phyloP scores from a whole-genome alignment of 2,329 filamentous ascomycete genomes.

The Dryadomyces quercivorus region DNA sequence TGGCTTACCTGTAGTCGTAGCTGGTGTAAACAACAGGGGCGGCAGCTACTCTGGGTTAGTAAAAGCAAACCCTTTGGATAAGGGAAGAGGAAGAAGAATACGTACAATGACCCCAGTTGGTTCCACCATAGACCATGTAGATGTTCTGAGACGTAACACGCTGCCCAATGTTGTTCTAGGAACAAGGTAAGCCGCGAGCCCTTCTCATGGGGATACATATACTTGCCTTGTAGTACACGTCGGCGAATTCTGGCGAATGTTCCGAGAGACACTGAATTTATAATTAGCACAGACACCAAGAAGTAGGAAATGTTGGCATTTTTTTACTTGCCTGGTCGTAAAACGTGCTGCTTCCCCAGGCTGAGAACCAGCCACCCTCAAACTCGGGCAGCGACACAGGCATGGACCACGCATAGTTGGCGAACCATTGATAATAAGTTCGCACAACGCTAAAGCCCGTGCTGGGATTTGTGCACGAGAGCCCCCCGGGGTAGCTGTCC shows the following conservation, averaged over 20 bases:
- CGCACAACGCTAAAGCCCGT: slow-evolving; percentile 36
- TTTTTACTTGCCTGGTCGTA: slow-evolving; percentile 28
- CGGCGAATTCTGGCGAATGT: slow-evolving; percentile 33
- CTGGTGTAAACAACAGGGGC: slow-evolving; percentile 35
- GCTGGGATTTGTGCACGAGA: slow-evolving; percentile 35
- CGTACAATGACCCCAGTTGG: slow-evolving; percentile 59
- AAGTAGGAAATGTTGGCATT: neutral
- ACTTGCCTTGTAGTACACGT: slow-evolving; percentile 38
- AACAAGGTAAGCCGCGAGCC: neutral
- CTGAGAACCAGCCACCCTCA: slow-evolving; percentile 44
- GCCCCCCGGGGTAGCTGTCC: slow-evolving; percentile 32
- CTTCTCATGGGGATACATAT: too few species aligned
- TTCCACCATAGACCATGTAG: slow-evolving; percentile 54
- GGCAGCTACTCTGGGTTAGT: slow-evolving; percentile 17
- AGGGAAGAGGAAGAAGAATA: neutral
- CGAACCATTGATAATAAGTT: slow-evolving; percentile 45
- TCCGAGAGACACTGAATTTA: slow-evolving; percentile 25
- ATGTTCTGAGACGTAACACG: slow-evolving; percentile 27
- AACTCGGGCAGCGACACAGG: slow-evolving; percentile 43
- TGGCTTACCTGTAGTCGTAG: slow-evolving; percentile 28
- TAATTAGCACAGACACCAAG: neutral
- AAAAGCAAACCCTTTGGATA: neutral
- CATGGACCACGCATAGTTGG: slow-evolving; percentile 40
- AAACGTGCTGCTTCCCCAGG: slow-evolving; percentile 56
- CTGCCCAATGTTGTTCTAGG: slow-evolving; percentile 35